phyloP scores from a whole-genome alignment of 225 moss, liverwort and hornwort genomes.

The Straminergon stramineum region DNA sequence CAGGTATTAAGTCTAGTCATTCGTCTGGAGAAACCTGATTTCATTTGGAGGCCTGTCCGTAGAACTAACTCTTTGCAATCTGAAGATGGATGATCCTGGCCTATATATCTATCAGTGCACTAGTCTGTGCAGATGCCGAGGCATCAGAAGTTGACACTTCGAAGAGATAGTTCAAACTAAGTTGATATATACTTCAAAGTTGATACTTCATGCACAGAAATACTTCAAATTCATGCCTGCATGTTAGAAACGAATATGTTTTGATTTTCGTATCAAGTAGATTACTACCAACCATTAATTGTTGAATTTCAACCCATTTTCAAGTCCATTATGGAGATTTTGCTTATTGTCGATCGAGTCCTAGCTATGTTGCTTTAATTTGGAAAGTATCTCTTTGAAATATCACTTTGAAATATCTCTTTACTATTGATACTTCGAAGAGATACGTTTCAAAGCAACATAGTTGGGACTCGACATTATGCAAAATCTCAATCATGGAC shows the following conservation, averaged over 20 bases:
- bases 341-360: neutral
- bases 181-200: neutral
- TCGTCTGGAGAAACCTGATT: neutral
- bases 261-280: neutral
- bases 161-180: neutral
- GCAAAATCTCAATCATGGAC: neutral
- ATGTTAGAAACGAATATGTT: neutral
- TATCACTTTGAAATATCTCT: too few relatives aligned
- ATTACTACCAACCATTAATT: neutral
- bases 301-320: neutral
- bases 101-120: too few relatives aligned
- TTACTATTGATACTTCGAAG: neutral
- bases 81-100: neutral
- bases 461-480: neutral
- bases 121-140: neutral
- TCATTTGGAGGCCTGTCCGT: neutral
- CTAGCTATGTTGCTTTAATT: fast-evolving
- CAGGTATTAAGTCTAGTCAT: too few relatives aligned
- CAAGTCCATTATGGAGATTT: neutral
- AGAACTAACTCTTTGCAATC: neutral
- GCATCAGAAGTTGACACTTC: neutral
- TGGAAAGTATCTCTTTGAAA: neutral
- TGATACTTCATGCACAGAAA: neutral
- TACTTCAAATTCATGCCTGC: neutral
- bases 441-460: neutral